A percentile compares a stretch with the other conserved stretches of the same genome.
Conservation (phyloP, 805 yeast species). For the Kockiozyma suomiensis region DNA sequence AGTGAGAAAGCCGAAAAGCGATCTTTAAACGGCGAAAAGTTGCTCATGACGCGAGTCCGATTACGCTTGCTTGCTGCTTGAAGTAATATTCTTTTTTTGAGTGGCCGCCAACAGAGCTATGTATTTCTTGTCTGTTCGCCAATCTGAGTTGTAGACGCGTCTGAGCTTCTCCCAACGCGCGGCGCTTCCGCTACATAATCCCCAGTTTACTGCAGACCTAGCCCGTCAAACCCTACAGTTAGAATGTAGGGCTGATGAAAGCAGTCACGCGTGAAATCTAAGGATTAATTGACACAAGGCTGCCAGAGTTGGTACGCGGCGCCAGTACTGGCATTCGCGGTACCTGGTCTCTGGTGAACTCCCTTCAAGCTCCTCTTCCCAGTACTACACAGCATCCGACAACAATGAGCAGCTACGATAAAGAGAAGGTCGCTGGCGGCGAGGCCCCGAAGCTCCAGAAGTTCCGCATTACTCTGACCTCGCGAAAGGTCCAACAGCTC, state of each 20-base stretch:
- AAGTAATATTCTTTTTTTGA: too few relatives aligned
- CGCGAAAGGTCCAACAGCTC: conserved; percentile 97
- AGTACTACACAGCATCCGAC: neutral
- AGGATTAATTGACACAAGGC: neutral
- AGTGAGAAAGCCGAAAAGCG: neutral
- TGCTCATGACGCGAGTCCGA: neutral
- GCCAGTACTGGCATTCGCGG: neutral
- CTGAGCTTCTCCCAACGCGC: conserved; percentile 10
- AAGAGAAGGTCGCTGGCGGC: conserved; percentile 34
- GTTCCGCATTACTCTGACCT: conserved; percentile 98
- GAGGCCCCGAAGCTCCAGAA: conserved; percentile 60
- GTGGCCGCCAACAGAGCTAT: too few relatives aligned
- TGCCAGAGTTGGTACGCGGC: neutral
- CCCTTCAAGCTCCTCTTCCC: neutral
- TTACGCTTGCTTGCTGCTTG: too few relatives aligned
- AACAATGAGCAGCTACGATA: conserved; percentile 48
- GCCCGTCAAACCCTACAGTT: neutral
- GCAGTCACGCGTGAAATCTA: conserved; percentile 8
- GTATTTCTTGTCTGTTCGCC: too few relatives aligned
- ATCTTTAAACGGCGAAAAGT: neutral
- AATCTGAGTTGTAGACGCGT: neutral
- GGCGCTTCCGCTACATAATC: neutral
- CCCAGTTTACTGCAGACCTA: neutral
- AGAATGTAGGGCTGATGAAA: neutral
- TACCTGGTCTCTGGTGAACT: neutral